Conservation (phyloP, 1,139 yeast species). For the Blastobotrys serpentis region DNA sequence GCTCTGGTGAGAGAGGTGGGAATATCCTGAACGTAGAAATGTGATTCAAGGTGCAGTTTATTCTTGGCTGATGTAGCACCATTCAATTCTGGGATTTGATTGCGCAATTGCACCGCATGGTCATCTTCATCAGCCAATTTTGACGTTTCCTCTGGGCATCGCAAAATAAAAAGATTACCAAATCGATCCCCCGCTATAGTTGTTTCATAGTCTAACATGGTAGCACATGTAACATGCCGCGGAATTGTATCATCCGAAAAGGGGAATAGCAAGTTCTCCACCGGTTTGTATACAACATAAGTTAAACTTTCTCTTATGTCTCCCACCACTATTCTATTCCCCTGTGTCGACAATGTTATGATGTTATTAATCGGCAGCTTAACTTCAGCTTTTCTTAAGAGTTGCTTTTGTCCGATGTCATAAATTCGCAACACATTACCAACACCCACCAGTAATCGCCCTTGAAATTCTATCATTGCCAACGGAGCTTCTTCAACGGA, state of each 20-base stretch:
- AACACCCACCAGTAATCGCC: conserved; percentile 60
- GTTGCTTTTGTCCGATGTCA: conserved; percentile 76
- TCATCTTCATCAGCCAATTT: conserved; percentile 52
- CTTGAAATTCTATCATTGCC: conserved; percentile 58
- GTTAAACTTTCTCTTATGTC: conserved; percentile 67
- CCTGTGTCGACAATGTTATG: conserved; percentile 52
- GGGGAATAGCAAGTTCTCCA: conserved; percentile 54
- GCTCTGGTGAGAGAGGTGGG: conserved; percentile 61
- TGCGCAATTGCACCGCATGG: conserved; percentile 29
- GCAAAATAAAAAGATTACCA: conserved; percentile 71
- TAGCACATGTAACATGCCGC: conserved; percentile 62
- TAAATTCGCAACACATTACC: conserved; percentile 56
- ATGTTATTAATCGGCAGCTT: conserved; percentile 45
- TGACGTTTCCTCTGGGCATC: conserved; percentile 53
- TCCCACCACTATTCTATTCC: conserved; percentile 62
- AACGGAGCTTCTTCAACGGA: conserved; percentile 50
- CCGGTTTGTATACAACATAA: conserved; percentile 51
- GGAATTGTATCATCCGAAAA: conserved; percentile 69
- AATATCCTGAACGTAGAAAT: conserved; percentile 68
- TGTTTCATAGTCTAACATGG: conserved; percentile 69
- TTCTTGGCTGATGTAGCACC: conserved; percentile 33
- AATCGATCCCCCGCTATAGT: conserved; percentile 86
- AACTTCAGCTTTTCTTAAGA: conserved; percentile 60
- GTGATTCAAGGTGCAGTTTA: conserved; percentile 55
- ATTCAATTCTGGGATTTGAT: conserved; percentile 16